Evolutionary conservation across 2,329 filamentous ascomycete genomes (phyloP).

Genomic region (Arthrinium puccinioides): DNA sequence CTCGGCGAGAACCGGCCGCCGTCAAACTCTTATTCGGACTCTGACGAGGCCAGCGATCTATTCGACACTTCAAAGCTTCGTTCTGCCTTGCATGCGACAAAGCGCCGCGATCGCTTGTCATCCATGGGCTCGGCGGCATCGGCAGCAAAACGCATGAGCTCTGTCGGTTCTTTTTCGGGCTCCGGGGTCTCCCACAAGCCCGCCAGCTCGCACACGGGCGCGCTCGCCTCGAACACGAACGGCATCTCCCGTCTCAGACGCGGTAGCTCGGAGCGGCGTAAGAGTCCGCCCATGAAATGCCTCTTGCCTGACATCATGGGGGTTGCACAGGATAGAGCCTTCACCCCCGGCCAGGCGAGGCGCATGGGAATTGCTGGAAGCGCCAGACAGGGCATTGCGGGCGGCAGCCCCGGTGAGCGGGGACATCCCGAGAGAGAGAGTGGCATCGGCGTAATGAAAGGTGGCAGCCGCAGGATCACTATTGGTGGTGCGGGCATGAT

Average conservation of each 20-base stretch:
- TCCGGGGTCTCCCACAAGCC: slow-evolving; percentile 22
- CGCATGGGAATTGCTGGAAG: slow-evolving; percentile 48
- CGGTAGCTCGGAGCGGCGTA: slow-evolving; percentile 40
- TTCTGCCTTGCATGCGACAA: slow-evolving; percentile 45
- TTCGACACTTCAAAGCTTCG: slow-evolving; percentile 49
- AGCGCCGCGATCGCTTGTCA: slow-evolving; percentile 34
- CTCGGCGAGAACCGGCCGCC: slow-evolving; percentile 47
- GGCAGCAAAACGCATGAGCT: slow-evolving; percentile 36
- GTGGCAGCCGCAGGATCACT: slow-evolving; percentile 32
- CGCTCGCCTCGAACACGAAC: slow-evolving; percentile 42
- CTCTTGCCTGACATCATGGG: slow-evolving; percentile 33
- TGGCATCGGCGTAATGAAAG: slow-evolving; percentile 11
- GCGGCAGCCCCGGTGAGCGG: slow-evolving; percentile 11
- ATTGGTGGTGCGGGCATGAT: slow-evolving; percentile 28
- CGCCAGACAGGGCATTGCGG: slow-evolving; percentile 14
- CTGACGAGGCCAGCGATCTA: slow-evolving; percentile 37
- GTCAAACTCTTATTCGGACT: slow-evolving; percentile 29
- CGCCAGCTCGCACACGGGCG: slow-evolving; percentile 27
- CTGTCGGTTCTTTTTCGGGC: slow-evolving; percentile 29
- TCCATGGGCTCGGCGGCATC: slow-evolving; percentile 27
- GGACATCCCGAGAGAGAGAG: slow-evolving; percentile 14
- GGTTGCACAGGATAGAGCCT: slow-evolving; percentile 22
- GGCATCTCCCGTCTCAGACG: slow-evolving; percentile 49
- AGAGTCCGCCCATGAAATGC: slow-evolving; percentile 46
- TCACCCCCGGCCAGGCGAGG: slow-evolving; percentile 49